Evolutionary conservation across 257 asterid species (phyloP).

Genomic region (Solanum arcanum): DNA sequence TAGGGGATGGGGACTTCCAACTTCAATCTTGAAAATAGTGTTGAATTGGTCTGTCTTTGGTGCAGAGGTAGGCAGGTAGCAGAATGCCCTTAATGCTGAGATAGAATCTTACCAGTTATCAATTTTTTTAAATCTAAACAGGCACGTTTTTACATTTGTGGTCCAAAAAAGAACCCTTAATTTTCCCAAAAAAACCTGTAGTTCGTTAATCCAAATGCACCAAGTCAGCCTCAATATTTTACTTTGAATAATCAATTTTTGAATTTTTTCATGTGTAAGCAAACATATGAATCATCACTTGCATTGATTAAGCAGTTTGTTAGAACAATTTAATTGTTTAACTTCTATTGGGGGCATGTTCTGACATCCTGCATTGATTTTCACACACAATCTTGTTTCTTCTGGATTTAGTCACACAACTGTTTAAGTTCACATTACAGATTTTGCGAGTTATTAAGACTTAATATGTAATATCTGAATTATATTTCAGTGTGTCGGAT

Average conservation of each 20-base stretch:
- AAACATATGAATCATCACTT: background rate
- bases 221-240: background rate
- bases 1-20: background rate
- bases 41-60: background rate
- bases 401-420: constrained; percentile 1
- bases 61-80: background rate
- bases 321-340: background rate
- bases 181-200: background rate
- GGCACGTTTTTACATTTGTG: background rate
- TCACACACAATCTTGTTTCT: background rate
- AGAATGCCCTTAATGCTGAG: background rate
- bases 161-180: background rate
- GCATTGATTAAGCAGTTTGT: background rate
- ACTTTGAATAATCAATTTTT: background rate
- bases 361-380: background rate
- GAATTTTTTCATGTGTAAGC: background rate
- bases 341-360: background rate
- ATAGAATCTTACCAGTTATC: no score
- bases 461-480: background rate
- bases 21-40: background rate
- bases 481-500: constrained; percentile 64
- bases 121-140: background rate
- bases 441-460: background rate
- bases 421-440: background rate
- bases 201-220: background rate